Conservation (phyloP, 2,329 filamentous ascomycete species). For the Exophiala sp. region DNA sequence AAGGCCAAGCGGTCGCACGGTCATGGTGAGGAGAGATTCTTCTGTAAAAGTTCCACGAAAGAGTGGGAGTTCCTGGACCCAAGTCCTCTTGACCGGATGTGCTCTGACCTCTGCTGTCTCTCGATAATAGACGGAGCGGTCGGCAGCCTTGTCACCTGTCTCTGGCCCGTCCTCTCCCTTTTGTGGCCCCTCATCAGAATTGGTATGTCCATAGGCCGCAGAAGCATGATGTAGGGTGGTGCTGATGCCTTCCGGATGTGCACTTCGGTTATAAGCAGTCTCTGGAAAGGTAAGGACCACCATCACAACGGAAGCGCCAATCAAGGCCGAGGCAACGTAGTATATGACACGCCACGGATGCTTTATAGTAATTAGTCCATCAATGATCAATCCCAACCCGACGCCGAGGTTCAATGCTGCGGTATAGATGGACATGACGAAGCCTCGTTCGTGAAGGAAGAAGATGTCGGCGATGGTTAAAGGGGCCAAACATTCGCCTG, state of each 20-base stretch:
- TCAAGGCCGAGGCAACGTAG: constrained; percentile 49
- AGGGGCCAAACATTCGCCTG: constrained; percentile 49
- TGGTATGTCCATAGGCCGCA: background rate
- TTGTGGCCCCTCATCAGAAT: background rate
- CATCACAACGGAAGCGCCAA: constrained; percentile 48
- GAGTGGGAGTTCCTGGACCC: constrained; percentile 39
- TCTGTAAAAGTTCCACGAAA: constrained; percentile 43
- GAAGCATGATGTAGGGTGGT: background rate
- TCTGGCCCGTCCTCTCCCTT: background rate
- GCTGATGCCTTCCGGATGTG: background rate
- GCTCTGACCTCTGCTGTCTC: background rate
- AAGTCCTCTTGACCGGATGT: constrained; percentile 30
- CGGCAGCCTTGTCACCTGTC: background rate
- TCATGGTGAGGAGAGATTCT: constrained; percentile 49
- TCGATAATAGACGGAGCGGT: background rate
- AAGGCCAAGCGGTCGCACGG: constrained; percentile 50
- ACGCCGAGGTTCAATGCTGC: constrained; percentile 30
- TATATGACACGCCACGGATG: constrained; percentile 36
- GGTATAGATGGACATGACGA: constrained; percentile 7
- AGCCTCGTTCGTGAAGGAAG: constrained; percentile 47
- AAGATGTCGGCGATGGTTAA: constrained; percentile 56
- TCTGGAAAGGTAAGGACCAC: constrained; percentile 56
- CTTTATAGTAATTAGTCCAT: constrained; percentile 35
- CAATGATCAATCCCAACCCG: constrained; percentile 33
- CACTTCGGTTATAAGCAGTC: constrained; percentile 46